Conservation (phyloP, 305 asterid genomes). For the Fraxinus latifolia region DNA sequence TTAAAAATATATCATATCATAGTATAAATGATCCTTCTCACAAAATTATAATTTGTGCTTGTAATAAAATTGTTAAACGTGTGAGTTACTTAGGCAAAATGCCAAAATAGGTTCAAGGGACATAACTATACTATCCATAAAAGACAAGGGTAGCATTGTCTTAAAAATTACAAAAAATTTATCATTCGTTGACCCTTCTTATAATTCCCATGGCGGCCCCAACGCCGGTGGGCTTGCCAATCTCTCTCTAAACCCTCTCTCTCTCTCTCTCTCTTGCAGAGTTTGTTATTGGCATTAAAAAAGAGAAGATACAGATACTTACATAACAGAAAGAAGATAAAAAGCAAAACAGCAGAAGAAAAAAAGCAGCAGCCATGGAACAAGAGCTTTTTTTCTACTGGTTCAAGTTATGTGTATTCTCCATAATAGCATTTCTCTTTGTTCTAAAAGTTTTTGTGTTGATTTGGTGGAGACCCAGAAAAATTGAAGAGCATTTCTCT, state of each 20-base stretch:
- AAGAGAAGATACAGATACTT: neutral
- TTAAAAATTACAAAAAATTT: neutral
- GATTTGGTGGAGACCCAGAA: constrained; percentile 84
- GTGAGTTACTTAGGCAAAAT: neutral
- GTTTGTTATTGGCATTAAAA: constrained; percentile 7
- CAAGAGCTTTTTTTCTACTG: neutral
- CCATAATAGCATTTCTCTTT: constrained; percentile 13
- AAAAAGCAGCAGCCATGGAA: neutral
- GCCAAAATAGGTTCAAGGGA: constrained; percentile 7
- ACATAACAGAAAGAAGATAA: neutral
- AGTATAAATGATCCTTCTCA: neutral
- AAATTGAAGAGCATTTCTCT: constrained; percentile 50
- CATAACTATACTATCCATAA: neutral
- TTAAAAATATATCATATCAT: no score
- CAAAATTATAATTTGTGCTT: neutral
- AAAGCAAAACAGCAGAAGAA: neutral
- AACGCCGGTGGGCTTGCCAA: no score
- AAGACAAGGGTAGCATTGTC: constrained; percentile 17
- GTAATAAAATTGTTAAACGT: neutral
- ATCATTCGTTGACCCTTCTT: no score
- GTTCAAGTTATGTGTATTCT: neutral
- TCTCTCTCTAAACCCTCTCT: no score
- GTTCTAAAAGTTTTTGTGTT: constrained; percentile 36
- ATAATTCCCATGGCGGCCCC: no score
- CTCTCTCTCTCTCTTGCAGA: no score